These are phyloP conservation scores for Umbilicaria muhlenbergii DNA, from an alignment of 495 filamentous ascomycete genomes.

Conservation along the genomic window DNA sequence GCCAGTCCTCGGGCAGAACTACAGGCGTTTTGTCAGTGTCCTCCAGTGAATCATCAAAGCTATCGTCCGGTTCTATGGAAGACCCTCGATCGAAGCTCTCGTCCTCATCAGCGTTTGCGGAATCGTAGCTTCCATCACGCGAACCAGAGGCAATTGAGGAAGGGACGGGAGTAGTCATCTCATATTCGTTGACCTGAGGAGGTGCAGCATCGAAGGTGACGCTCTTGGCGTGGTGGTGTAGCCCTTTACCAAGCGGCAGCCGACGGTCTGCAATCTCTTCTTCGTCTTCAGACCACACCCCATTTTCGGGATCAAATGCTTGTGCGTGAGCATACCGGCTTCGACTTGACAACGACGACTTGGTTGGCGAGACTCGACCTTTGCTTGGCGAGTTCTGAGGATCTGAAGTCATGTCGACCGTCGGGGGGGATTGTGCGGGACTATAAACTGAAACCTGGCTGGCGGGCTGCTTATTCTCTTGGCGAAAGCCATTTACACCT, in stretches of 20 bases:
- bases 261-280: slow-evolving; percentile 33
- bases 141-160: slow-evolving; percentile 81
- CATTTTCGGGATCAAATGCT: slow-evolving; percentile 56
- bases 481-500: slow-evolving; percentile 29
- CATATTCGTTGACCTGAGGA: slow-evolving; percentile 90
- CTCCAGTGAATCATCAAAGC: slow-evolving; percentile 85
- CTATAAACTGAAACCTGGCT: slow-evolving; percentile 26
- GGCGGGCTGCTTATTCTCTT: slow-evolving; percentile 14
- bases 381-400: slow-evolving; percentile 50
- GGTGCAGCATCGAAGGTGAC: slow-evolving; percentile 92
- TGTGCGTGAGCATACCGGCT: slow-evolving; percentile 43
- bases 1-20: slow-evolving; percentile 91
- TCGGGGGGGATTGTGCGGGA: slow-evolving; percentile 15
- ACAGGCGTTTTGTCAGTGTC: slow-evolving; percentile 95
- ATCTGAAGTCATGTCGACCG: slow-evolving; percentile 7
- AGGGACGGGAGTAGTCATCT: slow-evolving; percentile 88
- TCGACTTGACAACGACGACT: slow-evolving; percentile 62
- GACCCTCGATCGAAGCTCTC: slow-evolving; percentile 56
- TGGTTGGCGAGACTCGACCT: slow-evolving; percentile 61
- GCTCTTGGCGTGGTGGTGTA: slow-evolving; percentile 78
- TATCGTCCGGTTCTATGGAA: slow-evolving; percentile 61
- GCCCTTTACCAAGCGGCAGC: slow-evolving; percentile 37
- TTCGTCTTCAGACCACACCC: slow-evolving; percentile 55
- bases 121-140: slow-evolving; percentile 82
- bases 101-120: slow-evolving; percentile 56